phyloP scores from a whole-genome alignment of 371 early-diverging fungal genomes.

The Entomophthora muscae region DNA sequence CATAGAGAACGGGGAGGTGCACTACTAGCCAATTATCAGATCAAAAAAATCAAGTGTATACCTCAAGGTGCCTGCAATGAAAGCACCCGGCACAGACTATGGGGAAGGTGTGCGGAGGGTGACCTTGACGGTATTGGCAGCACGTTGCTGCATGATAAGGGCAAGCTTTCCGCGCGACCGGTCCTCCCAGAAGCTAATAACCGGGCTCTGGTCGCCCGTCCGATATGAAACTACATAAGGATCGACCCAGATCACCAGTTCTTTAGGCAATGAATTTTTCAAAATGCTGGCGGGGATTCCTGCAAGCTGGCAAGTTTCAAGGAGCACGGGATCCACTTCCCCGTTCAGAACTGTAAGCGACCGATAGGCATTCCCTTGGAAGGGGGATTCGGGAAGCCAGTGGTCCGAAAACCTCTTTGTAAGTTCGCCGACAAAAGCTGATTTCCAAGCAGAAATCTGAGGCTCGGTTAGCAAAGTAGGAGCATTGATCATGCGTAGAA shows the following conservation, averaged over 20 bases:
- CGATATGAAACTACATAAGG: conserved; percentile 51
- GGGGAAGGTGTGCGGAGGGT: background rate
- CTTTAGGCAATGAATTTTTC: conserved; percentile 28
- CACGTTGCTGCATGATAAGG: conserved; percentile 20
- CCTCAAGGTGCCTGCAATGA: background rate
- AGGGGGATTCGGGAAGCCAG: conserved; percentile 45
- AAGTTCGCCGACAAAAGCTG: conserved; percentile 19
- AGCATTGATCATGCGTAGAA: conserved; percentile 24
- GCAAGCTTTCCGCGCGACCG: conserved; percentile 33
- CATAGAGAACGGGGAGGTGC: background rate
- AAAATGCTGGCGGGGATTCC: background rate
- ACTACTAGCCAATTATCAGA: background rate
- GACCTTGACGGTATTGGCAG: conserved; percentile 7
- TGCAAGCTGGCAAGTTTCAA: conserved; percentile 15
- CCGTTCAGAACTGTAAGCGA: conserved; percentile 46
- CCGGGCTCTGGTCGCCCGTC: conserved; percentile 48
- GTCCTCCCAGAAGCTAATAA: conserved; percentile 48
- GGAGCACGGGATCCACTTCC: conserved; percentile 36
- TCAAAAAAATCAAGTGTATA: background rate
- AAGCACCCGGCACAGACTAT: background rate
- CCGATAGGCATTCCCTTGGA: conserved; percentile 50
- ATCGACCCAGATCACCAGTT: conserved; percentile 61
- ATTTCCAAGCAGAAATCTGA: conserved; percentile 17
- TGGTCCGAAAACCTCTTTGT: conserved; percentile 27
- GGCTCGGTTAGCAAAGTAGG: conserved; percentile 14